A percentile compares a stretch with the other conserved stretches of the same genome.
Conservation (phyloP, 2,329 filamentous ascomycete genomes). For the Falciphora oryzae region DNA sequence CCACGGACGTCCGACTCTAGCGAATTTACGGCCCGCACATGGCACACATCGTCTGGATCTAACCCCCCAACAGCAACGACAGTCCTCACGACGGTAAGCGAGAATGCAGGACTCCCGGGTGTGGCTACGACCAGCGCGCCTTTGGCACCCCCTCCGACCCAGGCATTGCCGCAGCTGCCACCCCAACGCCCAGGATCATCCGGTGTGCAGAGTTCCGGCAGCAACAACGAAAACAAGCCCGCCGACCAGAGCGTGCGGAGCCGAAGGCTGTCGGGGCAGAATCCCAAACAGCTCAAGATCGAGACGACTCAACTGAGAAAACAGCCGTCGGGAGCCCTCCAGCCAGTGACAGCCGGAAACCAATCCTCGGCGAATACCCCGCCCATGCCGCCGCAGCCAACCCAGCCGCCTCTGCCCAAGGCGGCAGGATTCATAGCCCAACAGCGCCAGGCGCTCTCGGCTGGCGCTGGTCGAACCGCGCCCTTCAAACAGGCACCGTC, state of each 20-base stretch:
- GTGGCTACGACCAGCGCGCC: conserved; percentile 22
- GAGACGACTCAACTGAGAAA: conserved; percentile 54
- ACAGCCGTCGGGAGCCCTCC: conserved; percentile 16
- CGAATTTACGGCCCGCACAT: conserved; percentile 68
- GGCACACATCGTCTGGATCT: conserved; percentile 72
- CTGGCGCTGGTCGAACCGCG: conserved; percentile 27
- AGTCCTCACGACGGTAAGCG: conserved; percentile 66
- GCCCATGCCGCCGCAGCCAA: conserved; percentile 15
- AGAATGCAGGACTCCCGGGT: conserved; percentile 36
- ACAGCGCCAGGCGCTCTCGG: conserved; percentile 36
- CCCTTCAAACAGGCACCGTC: conserved; percentile 27
- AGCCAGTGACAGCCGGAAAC: conserved; percentile 6
- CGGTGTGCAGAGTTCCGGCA: conserved; percentile 19
- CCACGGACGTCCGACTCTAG: conserved; percentile 80
- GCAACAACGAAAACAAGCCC: conserved; percentile 10
- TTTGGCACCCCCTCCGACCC: conserved; percentile 43
- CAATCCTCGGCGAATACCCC: conserved; percentile 9
- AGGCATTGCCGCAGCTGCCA: conserved; percentile 40
- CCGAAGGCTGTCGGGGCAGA: conserved; percentile 74
- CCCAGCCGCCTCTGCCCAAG: conserved; percentile 16
- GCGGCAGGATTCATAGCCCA: conserved; percentile 32
- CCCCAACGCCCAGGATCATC: conserved; percentile 28
- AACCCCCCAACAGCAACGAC: conserved; percentile 65
- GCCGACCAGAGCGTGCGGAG: conserved; percentile 55
- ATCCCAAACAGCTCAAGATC: conserved; percentile 79